Percentiles rank a stretch among this genome's conserved stretches.
These are phyloP conservation scores for Anthoceros angustus DNA, from an alignment of 225 moss, liverwort and hornwort genomes.

Conservation along the genomic window DNA sequence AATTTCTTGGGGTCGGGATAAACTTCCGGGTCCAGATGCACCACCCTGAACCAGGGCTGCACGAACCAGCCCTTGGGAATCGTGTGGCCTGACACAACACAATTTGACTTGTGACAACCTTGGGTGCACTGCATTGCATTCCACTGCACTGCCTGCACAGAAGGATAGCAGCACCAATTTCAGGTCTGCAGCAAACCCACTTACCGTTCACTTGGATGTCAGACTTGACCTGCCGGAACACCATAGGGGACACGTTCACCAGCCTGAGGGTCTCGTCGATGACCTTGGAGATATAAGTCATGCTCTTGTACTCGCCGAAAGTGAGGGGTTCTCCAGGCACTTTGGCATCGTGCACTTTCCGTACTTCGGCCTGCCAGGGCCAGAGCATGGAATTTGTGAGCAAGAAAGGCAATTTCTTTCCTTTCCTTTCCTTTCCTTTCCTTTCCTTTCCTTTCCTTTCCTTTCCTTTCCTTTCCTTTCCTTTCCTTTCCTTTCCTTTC, in stretches of 20 bases:
- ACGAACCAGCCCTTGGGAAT: slow-evolving; percentile 17
- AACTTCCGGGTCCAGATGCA: slow-evolving; percentile 15
- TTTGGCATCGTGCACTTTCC: slow-evolving; percentile 10
- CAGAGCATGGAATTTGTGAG: too few relatives aligned
- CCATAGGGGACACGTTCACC: slow-evolving; percentile 16
- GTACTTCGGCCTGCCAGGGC: slow-evolving; percentile 7
- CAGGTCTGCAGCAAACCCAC: not conserved
- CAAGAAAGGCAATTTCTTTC: too few relatives aligned
- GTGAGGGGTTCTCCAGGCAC: slow-evolving; percentile 11
- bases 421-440: too few relatives aligned
- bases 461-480: too few relatives aligned
- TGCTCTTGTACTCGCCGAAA: slow-evolving; percentile 11
- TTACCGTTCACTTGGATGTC: not conserved
- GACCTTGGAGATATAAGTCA: slow-evolving; percentile 13
- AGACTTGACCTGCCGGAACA: slow-evolving; percentile 13
- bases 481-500: too few relatives aligned
- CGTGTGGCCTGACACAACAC: slow-evolving; percentile 8
- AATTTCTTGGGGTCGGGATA: slow-evolving; percentile 15
- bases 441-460: too few relatives aligned
- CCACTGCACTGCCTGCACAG: not conserved
- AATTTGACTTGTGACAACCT: not conserved
- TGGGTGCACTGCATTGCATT: not conserved
- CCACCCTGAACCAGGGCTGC: slow-evolving; percentile 12
- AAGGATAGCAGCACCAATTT: not conserved
- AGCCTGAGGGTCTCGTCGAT: slow-evolving; percentile 20